phyloP scores from a whole-genome alignment of 139 green algal genomes.

The Chloropicon primus region DNA sequence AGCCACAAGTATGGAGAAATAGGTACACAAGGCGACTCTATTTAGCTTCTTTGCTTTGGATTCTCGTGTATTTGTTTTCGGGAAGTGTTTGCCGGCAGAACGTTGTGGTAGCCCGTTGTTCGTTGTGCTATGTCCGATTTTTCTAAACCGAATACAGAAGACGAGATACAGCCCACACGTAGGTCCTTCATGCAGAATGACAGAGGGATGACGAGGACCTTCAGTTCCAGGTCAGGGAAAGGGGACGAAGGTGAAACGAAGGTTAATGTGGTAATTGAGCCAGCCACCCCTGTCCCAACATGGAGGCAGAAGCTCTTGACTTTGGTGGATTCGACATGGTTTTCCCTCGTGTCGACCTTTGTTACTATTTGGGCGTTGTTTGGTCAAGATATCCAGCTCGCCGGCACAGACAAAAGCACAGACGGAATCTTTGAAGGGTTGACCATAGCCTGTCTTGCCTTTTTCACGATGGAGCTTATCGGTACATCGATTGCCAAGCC shows the following conservation, averaged over 20 bases:
- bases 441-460: conserved; percentile 31
- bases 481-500: conserved; percentile 32
- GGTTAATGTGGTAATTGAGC: not conserved
- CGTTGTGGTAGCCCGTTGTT: too few relatives aligned
- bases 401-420: conserved; percentile 25
- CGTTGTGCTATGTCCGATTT: not conserved
- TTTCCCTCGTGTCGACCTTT: conserved; percentile 10
- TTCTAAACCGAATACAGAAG: not conserved
- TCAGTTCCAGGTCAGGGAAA: not conserved
- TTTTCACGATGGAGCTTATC: conserved; percentile 48
- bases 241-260: not conserved
- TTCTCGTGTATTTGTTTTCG: too few relatives aligned
- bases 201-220: not conserved
- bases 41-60: too few relatives aligned
- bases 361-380: conserved; percentile 65
- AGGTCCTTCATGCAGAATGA: not conserved
- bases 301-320: not conserved
- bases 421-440: conserved; percentile 44
- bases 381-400: conserved; percentile 62
- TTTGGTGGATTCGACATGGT: not conserved
- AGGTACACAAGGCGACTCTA: too few relatives aligned
- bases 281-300: not conserved
- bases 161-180: not conserved
- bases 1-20: too few relatives aligned
- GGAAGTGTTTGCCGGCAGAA: too few relatives aligned